A percentile compares a stretch with the other conserved stretches of the same genome.
Evolutionary conservation across 164 flowering plant genomes (phyloP).

Genomic region (Akebia trifoliata): DNA sequence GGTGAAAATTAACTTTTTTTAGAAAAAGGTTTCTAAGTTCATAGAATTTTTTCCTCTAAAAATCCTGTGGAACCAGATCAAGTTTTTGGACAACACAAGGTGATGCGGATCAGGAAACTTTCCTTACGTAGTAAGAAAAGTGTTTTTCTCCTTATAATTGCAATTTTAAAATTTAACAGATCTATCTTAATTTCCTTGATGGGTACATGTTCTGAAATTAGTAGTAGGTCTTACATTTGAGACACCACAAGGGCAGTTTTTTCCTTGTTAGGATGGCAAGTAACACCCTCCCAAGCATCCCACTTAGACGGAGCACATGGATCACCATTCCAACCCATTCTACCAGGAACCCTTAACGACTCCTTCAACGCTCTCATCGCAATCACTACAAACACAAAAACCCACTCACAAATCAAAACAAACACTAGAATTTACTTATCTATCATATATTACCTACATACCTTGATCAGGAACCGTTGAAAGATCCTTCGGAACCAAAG

Average conservation of each 20-base stretch:
- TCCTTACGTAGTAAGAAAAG: too few relatives aligned
- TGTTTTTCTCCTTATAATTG: too few relatives aligned
- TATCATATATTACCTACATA: too few relatives aligned
- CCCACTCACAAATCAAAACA: conserved; percentile 4
- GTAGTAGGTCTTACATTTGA: conserved; percentile 54
- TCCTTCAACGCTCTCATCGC: conserved; percentile 83
- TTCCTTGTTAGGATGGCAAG: conserved; percentile 50
- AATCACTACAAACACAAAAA: conserved; percentile 36
- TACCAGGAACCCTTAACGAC: conserved; percentile 69
- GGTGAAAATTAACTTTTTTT: too few relatives aligned
- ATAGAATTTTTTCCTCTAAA: too few relatives aligned
- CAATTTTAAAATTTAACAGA: too few relatives aligned
- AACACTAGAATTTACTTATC: too few relatives aligned
- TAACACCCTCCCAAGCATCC: conserved; percentile 99
- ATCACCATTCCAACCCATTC: conserved; percentile 99
- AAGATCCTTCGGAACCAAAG: conserved; percentile 69
- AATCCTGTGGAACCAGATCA: too few relatives aligned
- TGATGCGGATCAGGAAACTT: too few relatives aligned
- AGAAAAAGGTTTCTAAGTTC: too few relatives aligned
- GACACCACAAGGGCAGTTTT: conserved; percentile 58
- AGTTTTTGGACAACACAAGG: too few relatives aligned
- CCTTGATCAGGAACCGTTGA: conserved; percentile 80
- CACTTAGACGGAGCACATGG: conserved; percentile 94
- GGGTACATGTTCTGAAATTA: not conserved
- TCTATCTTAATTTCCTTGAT: too few relatives aligned